A percentile compares a stretch with the other conserved stretches of the same genome.
Conservation (phyloP, 2,329 filamentous ascomycete genomes). For the Colletotrichum tamarilloi region DNA sequence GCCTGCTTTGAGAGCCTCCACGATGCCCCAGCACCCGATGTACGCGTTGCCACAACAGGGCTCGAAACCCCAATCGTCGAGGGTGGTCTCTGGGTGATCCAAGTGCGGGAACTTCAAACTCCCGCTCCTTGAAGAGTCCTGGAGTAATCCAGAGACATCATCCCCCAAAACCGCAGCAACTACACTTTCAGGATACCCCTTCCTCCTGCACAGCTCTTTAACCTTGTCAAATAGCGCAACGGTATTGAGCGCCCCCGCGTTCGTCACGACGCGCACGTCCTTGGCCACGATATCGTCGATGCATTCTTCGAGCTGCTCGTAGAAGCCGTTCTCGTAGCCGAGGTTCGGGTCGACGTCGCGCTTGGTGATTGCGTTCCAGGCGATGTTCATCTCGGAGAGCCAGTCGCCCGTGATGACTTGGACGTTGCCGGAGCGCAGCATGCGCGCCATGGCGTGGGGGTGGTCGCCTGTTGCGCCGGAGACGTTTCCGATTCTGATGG, state of each 20-base stretch:
- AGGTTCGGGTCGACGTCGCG: slow-evolving; percentile 29
- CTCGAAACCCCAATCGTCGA: slow-evolving; percentile 42
- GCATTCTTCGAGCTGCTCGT: slow-evolving; percentile 46
- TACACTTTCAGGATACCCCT: slow-evolving; percentile 16
- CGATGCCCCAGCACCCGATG: slow-evolving; percentile 58
- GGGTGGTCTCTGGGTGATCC: slow-evolving; percentile 43
- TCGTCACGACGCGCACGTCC: slow-evolving; percentile 51
- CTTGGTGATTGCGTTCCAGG: slow-evolving; percentile 50
- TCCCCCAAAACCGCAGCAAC: slow-evolving; percentile 15
- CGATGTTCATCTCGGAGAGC: slow-evolving; percentile 63
- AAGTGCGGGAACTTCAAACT: slow-evolving; percentile 39
- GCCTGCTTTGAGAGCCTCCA: slow-evolving; percentile 48
- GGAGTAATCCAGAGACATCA: slow-evolving; percentile 26
- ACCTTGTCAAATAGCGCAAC: slow-evolving; percentile 45
- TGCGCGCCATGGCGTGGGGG: slow-evolving; percentile 47
- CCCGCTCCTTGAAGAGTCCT: background rate
- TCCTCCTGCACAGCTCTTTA: slow-evolving; percentile 41
- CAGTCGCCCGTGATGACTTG: slow-evolving; percentile 53
- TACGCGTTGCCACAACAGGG: slow-evolving; percentile 56
- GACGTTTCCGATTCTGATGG: slow-evolving; percentile 33
- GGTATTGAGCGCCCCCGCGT: slow-evolving; percentile 53
- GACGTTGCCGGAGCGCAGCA: slow-evolving; percentile 45
- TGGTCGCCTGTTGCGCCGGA: slow-evolving; percentile 48
- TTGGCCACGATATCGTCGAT: slow-evolving; percentile 48
- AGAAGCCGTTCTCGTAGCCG: slow-evolving; percentile 33